phyloP scores from a whole-genome alignment of 495 filamentous ascomycete species.

The Rhypophila decipiens region DNA sequence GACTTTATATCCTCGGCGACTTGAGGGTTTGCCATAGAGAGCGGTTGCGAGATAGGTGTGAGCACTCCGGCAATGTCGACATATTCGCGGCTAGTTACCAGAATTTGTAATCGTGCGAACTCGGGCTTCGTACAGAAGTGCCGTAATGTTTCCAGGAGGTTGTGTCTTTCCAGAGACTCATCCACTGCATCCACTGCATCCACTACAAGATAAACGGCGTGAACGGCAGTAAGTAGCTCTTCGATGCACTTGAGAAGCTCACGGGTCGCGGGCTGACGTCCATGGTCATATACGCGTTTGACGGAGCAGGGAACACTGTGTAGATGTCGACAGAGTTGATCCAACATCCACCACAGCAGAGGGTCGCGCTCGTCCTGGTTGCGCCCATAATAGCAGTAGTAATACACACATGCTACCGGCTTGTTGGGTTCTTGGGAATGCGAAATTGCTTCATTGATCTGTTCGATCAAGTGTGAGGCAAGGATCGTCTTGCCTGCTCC shows the following conservation, averaged over 20 bases:
- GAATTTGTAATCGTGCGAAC: slow-evolving; percentile 28
- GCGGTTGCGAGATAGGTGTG: slow-evolving; percentile 6
- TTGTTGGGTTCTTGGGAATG: slow-evolving; percentile 12
- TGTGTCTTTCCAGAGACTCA: slow-evolving; percentile 18
- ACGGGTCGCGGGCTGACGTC: background rate
- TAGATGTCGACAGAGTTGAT: slow-evolving; percentile 23
- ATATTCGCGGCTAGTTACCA: slow-evolving; percentile 37
- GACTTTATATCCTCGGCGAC: slow-evolving; percentile 27
- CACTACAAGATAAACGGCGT: slow-evolving; percentile 18
- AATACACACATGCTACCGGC: slow-evolving; percentile 17
- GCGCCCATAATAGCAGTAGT: slow-evolving; percentile 31
- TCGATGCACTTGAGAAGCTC: slow-evolving; percentile 7
- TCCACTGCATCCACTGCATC: slow-evolving; percentile 29
- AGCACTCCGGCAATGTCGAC: slow-evolving; percentile 25
- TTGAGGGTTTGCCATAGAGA: slow-evolving; percentile 30
- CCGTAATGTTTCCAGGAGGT: slow-evolving; percentile 16
- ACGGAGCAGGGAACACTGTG: slow-evolving; percentile 11
- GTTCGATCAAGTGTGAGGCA: slow-evolving; percentile 25
- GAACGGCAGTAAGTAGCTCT: background rate
- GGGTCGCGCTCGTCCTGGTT: slow-evolving; percentile 26
- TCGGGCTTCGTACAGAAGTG: slow-evolving; percentile 20
- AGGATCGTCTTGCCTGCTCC: slow-evolving; percentile 36
- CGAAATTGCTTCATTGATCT: slow-evolving; percentile 6
- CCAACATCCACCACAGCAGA: slow-evolving; percentile 23
- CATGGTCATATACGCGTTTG: slow-evolving; percentile 2